A percentile compares a stretch with the other conserved stretches of the same genome.
phyloP scores from a whole-genome alignment of 768 basidiomycete species.

The Agaricus sinodeliciosus region DNA sequence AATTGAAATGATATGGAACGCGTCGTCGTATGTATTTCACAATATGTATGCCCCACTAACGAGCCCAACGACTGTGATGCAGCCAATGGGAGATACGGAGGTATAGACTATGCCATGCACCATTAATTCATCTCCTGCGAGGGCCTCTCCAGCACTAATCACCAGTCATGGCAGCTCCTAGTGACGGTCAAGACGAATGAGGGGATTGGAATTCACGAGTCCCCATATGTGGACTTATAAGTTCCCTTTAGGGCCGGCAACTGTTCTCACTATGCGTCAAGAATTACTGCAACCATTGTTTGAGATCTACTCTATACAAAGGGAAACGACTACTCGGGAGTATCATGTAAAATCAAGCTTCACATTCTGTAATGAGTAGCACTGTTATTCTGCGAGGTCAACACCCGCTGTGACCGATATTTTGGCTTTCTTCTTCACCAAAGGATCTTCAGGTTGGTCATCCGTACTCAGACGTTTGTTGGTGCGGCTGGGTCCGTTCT shows the following conservation, averaged over 20 bases:
- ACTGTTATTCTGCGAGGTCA: slow-evolving; percentile 62
- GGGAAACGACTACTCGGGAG: background rate
- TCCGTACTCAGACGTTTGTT: slow-evolving; percentile 28
- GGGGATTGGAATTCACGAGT: slow-evolving; percentile 27
- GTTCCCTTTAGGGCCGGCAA: slow-evolving; percentile 12
- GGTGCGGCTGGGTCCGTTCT: background rate
- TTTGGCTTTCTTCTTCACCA: slow-evolving; percentile 55
- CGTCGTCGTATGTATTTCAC: background rate
- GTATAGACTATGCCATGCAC: slow-evolving; percentile 84
- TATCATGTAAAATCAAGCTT: background rate
- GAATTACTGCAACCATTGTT: no score
- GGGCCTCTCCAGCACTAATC: slow-evolving; percentile 43
- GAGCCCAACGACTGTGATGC: slow-evolving; percentile 59
- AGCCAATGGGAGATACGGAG: slow-evolving; percentile 81
- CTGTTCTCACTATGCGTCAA: background rate
- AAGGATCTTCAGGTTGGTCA: slow-evolving; percentile 16
- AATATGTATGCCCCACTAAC: slow-evolving; percentile 81
- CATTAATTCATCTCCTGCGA: slow-evolving; percentile 90
- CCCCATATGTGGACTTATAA: background rate
- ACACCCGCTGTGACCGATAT: slow-evolving; percentile 64
- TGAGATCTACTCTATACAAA: background rate
- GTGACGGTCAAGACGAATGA: slow-evolving; percentile 36
- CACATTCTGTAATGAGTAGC: background rate
- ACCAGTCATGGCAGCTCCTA: slow-evolving; percentile 30
- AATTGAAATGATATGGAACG: no score